Evolutionary conservation across 164 flowering plant species (phyloP), one percentile per base, ranked within the genome.

Genomic region (Vitis vinifera): DNA sequence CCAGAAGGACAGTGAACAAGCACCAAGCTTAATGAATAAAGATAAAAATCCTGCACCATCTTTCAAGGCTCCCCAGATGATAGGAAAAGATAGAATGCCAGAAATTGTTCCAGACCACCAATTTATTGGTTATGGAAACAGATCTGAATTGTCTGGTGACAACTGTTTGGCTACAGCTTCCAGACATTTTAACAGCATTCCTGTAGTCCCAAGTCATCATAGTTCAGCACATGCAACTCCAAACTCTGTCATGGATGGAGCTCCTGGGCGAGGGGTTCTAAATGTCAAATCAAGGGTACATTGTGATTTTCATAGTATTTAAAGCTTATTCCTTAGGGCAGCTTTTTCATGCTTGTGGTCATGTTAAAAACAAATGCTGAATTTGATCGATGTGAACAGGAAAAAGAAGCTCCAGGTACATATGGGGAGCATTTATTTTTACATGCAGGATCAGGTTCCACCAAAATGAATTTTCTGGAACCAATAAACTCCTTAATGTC

Each of bases 81-180:
- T 49, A 3, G 80, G 73, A 62, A 49, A 59, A 19, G 65, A 31
- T 15, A 10, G n/a, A 16, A 31, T 75, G n/a, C 51, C 73, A 16
- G 72, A 73, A 66, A 50, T 31, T 16, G 31, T 51, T 71, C 51
- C 62, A 47, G 65, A 58, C 50, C 65, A 69, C 65, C 69, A 65
- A 55, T 14, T 27, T 48, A 67, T 62, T 62, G 69, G 68, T 63
- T 16, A 31, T 71, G 69, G 68, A 23, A 68, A 62, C n/a, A 79
- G 78, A 71, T 29, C 71, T 63, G 77, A 82, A 75, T 51, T 75
- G 31, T 76, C 65, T 74, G 80, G 72, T 71, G 69, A 37, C 44
- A 58, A 61, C 51, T 31, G 62, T 67, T 57, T n/a, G 27, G 67
- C 27, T 59, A 14, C 58, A 17, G 65, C 55, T 13, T 70, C 66